These are phyloP conservation scores for Larix kaempferi DNA, from an alignment of 75 land plant genomes.

Conservation along the genomic window DNA sequence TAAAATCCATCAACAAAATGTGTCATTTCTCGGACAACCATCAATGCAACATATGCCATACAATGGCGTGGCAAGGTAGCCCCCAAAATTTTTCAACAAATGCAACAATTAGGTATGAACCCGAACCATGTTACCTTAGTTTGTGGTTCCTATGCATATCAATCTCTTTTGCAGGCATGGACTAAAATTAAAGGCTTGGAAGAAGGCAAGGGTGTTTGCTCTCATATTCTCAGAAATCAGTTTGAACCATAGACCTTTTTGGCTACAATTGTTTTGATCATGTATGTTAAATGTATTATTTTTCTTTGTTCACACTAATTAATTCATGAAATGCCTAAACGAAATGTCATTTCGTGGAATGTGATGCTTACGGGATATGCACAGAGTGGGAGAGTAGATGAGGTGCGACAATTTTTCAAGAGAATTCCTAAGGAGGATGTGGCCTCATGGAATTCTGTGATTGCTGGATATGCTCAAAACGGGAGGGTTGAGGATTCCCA, in stretches of 20 bases:
- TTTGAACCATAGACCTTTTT: background rate
- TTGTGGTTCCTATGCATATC: constrained; percentile 27
- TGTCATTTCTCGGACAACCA: too few relatives aligned
- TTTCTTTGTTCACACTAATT: background rate
- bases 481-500: background rate
- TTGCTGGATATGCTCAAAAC: background rate
- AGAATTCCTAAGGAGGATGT: background rate
- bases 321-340: background rate
- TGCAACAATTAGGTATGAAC: too few relatives aligned
- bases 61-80: too few relatives aligned
- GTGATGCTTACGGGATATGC: background rate
- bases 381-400: background rate
- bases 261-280: background rate
- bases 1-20: too few relatives aligned
- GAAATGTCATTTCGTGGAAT: background rate
- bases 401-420: background rate
- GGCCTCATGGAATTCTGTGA: background rate
- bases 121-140: too few relatives aligned
- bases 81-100: too few relatives aligned
- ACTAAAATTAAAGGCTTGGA: background rate
- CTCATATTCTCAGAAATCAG: background rate
- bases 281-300: background rate
- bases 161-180: background rate
- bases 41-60: too few relatives aligned
- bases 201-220: background rate